Percentiles rank a stretch among this genome's conserved stretches.
Conservation (phyloP, 1,284 basidiomycete genomes). For the Trametes sp. region DNA sequence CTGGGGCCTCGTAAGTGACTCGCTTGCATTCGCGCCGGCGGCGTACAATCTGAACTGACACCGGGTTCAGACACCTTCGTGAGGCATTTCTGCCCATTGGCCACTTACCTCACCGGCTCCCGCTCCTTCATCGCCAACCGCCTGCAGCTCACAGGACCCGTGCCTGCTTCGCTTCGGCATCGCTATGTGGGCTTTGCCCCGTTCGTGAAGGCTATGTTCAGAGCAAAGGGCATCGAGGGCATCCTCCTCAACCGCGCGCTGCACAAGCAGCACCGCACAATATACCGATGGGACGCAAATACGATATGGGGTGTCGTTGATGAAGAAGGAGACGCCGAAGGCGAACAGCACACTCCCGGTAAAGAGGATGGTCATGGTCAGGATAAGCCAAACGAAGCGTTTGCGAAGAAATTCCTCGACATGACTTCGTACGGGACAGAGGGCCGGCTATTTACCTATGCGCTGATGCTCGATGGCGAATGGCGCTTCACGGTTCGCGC, state of each 20-base stretch:
- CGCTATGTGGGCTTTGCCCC: conserved; percentile 55
- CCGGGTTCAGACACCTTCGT: conserved; percentile 38
- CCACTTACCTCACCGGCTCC: conserved; percentile 35
- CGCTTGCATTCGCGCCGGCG: too few relatives aligned
- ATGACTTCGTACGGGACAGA: conserved; percentile 52
- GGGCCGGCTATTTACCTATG: conserved; percentile 54
- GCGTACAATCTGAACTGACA: background rate
- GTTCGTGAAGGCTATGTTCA: conserved; percentile 54
- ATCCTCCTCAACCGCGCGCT: conserved; percentile 48
- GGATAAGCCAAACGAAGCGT: conserved; percentile 22
- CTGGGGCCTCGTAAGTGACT: conserved; percentile 48
- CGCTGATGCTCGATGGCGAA: conserved; percentile 54
- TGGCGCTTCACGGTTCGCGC: conserved; percentile 49
- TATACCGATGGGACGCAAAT: conserved; percentile 52
- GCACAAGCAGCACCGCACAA: conserved; percentile 51
- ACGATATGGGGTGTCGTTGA: conserved; percentile 48
- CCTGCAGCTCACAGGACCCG: conserved; percentile 54
- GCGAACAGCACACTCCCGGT: conserved; percentile 13
- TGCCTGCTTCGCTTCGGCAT: conserved; percentile 52
- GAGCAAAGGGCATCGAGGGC: conserved; percentile 47
- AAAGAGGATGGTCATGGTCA: background rate
- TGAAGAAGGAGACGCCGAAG: conserved; percentile 11
- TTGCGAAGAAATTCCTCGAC: conserved; percentile 51
- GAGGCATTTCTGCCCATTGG: conserved; percentile 45
- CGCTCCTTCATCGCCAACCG: conserved; percentile 53